phyloP scores from a whole-genome alignment of 768 basidiomycete genomes.

The Xerocomus potaroensis region DNA sequence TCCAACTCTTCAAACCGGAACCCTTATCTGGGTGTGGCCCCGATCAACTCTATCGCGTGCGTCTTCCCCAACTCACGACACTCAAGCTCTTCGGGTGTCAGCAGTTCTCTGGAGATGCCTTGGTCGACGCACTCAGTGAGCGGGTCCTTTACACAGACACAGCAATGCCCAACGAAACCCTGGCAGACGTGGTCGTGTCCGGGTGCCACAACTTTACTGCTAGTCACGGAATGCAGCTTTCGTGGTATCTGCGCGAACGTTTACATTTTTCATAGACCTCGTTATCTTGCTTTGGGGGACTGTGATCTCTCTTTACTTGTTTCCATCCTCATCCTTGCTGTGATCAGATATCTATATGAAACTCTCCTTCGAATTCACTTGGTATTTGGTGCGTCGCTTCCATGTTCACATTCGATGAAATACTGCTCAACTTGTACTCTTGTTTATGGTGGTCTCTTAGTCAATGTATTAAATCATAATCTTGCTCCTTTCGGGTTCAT shows the following conservation, averaged over 20 bases:
- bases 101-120: conserved; percentile 52
- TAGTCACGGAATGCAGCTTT: conserved; percentile 21
- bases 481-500: no score
- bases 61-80: conserved; percentile 51
- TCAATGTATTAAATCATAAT: background rate
- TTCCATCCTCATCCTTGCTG: background rate
- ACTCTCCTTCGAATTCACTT: background rate
- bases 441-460: background rate
- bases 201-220: conserved; percentile 21
- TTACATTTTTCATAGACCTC: conserved; percentile 23
- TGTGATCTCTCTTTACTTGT: conserved; percentile 10
- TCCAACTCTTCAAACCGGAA: conserved; percentile 52
- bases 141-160: conserved; percentile 42
- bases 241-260: conserved; percentile 23
- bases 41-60: conserved; percentile 31
- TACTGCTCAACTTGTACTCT: background rate
- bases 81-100: conserved; percentile 62
- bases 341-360: background rate
- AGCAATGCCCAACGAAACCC: conserved; percentile 26
- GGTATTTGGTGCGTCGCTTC: background rate
- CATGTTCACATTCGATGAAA: background rate
- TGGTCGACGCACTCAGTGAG: conserved; percentile 48
- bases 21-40: conserved; percentile 3
- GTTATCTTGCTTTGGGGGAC: background rate
- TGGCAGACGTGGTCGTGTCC: conserved; percentile 22